These are phyloP conservation scores for Backusella mclennaniae DNA, from an alignment of 192 early-diverging fungal genomes.

Conservation along the genomic window DNA sequence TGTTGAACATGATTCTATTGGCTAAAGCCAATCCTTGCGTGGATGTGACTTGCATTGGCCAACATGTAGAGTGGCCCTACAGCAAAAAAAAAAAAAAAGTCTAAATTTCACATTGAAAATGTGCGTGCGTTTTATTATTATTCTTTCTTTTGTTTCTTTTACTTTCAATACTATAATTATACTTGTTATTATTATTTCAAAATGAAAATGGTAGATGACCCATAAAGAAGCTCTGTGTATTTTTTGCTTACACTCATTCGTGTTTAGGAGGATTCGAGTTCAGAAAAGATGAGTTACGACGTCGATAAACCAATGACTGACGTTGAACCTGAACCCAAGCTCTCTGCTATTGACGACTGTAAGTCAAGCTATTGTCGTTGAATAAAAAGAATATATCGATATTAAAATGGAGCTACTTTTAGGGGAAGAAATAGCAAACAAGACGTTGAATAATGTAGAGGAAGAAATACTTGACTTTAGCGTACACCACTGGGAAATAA, in stretches of 20 bases:
- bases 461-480: constrained; percentile 14
- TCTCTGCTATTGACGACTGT: constrained; percentile 24
- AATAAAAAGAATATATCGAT: too few species aligned
- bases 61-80: not conserved
- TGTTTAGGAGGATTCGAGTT: not conserved
- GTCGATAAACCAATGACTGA: constrained; percentile 16
- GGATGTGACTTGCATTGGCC: too few species aligned
- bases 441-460: not conserved
- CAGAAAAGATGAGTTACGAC: constrained; percentile 8
- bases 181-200: not conserved
- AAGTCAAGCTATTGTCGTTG: not conserved
- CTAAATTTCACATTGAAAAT: not conserved
- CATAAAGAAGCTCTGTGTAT: not conserved
- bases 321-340: not conserved
- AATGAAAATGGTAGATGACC: not conserved
- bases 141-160: not conserved
- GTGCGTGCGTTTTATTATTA: not conserved
- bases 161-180: not conserved
- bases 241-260: not conserved
- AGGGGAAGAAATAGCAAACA: constrained; percentile 12
- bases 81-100: not conserved
- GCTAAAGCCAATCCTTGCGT: too few species aligned
- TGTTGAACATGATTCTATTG: too few species aligned
- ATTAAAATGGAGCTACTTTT: not conserved
- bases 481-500: constrained; percentile 9